Evolutionary conservation across 768 basidiomycete genomes (phyloP).

Genomic region (Floccularia luteovirens): DNA sequence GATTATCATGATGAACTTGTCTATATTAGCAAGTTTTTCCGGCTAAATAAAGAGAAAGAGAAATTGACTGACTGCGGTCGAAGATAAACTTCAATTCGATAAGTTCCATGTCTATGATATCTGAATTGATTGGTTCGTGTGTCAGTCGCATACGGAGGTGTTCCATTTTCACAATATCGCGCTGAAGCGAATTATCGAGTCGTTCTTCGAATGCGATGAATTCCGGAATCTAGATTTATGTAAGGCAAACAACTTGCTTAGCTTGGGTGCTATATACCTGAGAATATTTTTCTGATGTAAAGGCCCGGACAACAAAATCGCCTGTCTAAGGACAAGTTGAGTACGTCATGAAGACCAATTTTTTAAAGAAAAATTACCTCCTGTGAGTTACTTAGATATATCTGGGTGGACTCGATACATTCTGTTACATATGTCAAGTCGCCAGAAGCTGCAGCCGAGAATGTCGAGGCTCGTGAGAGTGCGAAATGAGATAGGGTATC

Average conservation of each 20-base stretch:
- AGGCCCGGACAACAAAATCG: constrained; percentile 76
- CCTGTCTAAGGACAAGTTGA: constrained; percentile 41
- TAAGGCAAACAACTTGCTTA: not conserved
- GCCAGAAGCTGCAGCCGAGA: constrained; percentile 69
- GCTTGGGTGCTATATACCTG: constrained; percentile 35
- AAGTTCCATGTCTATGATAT: constrained; percentile 75
- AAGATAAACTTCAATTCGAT: constrained; percentile 82
- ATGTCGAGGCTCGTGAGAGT: constrained; percentile 69
- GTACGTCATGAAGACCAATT: not conserved
- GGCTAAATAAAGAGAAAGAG: not conserved
- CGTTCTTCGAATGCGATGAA: constrained; percentile 77
- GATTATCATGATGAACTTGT: constrained; percentile 79
- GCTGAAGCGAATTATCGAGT: constrained; percentile 78
- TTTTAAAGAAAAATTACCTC: constrained; percentile 41
- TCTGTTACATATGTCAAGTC: constrained; percentile 73
- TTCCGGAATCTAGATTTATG: constrained; percentile 57
- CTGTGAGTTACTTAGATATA: constrained; percentile 72
- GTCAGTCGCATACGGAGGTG: constrained; percentile 78
- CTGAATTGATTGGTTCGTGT: constrained; percentile 63
- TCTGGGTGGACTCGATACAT: constrained; percentile 73
- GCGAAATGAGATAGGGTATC: constrained; percentile 86
- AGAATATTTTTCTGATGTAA: constrained; percentile 75
- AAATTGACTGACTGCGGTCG: constrained; percentile 48
- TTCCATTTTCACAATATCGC: constrained; percentile 77
- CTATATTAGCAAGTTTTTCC: not conserved